phyloP scores from a whole-genome alignment of 768 basidiomycete species.

The Termitomyces sp. region DNA sequence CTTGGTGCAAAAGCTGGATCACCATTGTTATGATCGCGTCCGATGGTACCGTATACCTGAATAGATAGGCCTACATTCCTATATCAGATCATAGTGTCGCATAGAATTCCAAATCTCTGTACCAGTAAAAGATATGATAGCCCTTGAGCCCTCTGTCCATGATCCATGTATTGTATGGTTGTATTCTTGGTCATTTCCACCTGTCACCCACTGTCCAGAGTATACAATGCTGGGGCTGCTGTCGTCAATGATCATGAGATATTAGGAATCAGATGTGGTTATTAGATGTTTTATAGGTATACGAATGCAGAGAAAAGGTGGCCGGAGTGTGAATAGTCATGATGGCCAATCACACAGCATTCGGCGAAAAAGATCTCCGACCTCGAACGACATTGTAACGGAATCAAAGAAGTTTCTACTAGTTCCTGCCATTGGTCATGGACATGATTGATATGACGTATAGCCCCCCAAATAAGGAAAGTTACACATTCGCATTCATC shows the following conservation, averaged over 20 bases:
- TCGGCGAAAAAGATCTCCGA: no score
- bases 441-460: no score
- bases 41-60: slow-evolving; percentile 11
- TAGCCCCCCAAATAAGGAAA: no score
- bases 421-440: no score
- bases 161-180: slow-evolving; percentile 5
- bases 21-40: slow-evolving; percentile 5
- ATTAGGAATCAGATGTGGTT: neutral
- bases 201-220: slow-evolving; percentile 1
- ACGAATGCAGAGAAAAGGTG: neutral
- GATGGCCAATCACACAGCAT: neutral
- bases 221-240: slow-evolving; percentile 1
- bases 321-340: neutral
- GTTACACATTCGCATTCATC: no score
- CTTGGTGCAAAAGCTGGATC: slow-evolving; percentile 7
- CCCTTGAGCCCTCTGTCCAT: slow-evolving; percentile 1
- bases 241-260: slow-evolving; percentile 4
- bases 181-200: neutral
- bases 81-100: neutral
- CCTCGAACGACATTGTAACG: no score
- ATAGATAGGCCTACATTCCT: slow-evolving; percentile 4
- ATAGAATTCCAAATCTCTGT: neutral
- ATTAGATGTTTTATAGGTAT: neutral
- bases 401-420: no score
- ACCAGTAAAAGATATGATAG: slow-evolving; percentile 5